A percentile compares a stretch with the other conserved stretches of the same genome.
phyloP scores from a whole-genome alignment of 2,329 filamentous ascomycete species.

The Verticillium albo-atrum region DNA sequence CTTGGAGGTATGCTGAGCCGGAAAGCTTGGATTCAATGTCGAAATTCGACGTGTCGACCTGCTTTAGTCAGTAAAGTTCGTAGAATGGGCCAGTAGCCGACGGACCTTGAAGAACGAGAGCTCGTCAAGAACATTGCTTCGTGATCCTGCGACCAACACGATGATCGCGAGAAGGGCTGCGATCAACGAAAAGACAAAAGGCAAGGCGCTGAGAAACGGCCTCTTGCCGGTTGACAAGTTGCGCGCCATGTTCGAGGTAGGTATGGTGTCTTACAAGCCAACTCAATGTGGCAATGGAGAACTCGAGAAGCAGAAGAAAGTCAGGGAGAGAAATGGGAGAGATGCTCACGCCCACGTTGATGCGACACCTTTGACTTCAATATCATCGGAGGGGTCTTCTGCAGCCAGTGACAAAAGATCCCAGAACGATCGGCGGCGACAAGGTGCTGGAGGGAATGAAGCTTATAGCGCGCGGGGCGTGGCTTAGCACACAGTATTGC shows the following conservation, averaged over 20 bases:
- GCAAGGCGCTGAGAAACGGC: conserved; percentile 8
- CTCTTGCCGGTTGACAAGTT: not conserved
- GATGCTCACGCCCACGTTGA: not conserved
- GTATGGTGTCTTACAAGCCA: not conserved
- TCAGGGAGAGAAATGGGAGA: not conserved
- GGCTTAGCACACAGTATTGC: not conserved
- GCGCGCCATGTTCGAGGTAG: conserved; percentile 13
- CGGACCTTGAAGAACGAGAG: conserved; percentile 28
- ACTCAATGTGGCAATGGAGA: not conserved
- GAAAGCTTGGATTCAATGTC: conserved; percentile 23
- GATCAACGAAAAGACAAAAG: conserved; percentile 17
- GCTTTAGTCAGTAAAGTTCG: not conserved
- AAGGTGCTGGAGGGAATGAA: not conserved
- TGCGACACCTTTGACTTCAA: not conserved
- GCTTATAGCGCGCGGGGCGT: not conserved
- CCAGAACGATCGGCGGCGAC: not conserved
- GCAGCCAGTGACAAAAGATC: not conserved
- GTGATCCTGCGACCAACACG: conserved; percentile 23
- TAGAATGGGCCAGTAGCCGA: not conserved
- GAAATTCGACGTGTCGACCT: conserved; percentile 25
- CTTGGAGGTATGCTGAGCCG: conserved; percentile 23
- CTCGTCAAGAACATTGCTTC: conserved; percentile 13
- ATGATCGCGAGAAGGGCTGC: conserved; percentile 19
- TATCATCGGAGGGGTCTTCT: not conserved
- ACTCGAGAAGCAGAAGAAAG: not conserved